Conservation (phyloP, 805 yeast species). For the Cephaloascus albidus region DNA sequence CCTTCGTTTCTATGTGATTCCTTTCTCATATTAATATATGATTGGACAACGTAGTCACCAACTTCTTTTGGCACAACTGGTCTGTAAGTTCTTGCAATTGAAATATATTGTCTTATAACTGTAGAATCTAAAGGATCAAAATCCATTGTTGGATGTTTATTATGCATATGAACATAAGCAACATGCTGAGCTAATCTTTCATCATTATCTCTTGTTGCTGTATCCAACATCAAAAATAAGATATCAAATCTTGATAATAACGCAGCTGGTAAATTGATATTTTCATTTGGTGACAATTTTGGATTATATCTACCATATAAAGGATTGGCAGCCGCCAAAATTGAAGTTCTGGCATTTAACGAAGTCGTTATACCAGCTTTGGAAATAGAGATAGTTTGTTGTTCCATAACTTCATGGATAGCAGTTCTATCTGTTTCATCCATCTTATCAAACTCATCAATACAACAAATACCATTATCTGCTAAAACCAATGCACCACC, state of each 20-base stretch:
- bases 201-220: constrained; percentile 72
- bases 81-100: constrained; percentile 74
- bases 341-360: constrained; percentile 89
- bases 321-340: constrained; percentile 98
- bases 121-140: constrained; percentile 71
- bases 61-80: constrained; percentile 81
- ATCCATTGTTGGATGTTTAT: constrained; percentile 71
- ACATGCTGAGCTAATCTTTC: constrained; percentile 88
- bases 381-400: constrained; percentile 93
- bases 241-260: constrained; percentile 90
- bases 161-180: constrained; percentile 91
- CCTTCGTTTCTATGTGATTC: constrained; percentile 76
- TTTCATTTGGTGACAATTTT: constrained; percentile 82
- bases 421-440: constrained; percentile 96
- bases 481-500: constrained; percentile 97
- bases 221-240: constrained; percentile 77
- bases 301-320: constrained; percentile 92
- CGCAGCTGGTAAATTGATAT: constrained; percentile 95
- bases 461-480: constrained; percentile 96
- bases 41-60: constrained; percentile 76
- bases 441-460: constrained; percentile 99
- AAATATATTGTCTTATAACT: constrained; percentile 79
- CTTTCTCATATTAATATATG: constrained; percentile 87
- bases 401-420: constrained; percentile 99
- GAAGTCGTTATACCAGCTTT: constrained; percentile 98